These are phyloP conservation scores for Choanephora cucurbitarum DNA, from an alignment of 371 early-diverging fungal genomes.

Conservation along the genomic window DNA sequence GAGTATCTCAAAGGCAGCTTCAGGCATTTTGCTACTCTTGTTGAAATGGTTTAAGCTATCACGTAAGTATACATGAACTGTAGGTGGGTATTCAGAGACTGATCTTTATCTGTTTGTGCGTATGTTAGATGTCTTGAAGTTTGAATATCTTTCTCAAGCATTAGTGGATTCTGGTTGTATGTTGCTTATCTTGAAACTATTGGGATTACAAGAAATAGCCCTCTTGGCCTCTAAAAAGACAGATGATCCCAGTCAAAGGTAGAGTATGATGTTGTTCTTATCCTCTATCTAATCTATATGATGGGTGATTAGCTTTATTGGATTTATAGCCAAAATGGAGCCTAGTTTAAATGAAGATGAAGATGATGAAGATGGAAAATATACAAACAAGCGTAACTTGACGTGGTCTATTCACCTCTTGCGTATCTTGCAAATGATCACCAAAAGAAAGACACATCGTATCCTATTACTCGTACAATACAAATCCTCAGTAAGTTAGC, in stretches of 20 bases:
- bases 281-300: no score
- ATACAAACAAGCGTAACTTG: slow-evolving; percentile 62
- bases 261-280: no score
- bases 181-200: slow-evolving; percentile 77
- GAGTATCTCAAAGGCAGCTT: slow-evolving; percentile 75
- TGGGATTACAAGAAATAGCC: slow-evolving; percentile 74
- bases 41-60: slow-evolving; percentile 73
- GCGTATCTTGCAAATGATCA: slow-evolving; percentile 79
- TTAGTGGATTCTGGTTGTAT: slow-evolving; percentile 84
- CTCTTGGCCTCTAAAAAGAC: slow-evolving; percentile 54
- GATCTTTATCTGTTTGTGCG: neutral
- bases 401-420: slow-evolving; percentile 76
- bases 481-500: slow-evolving; percentile 76
- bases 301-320: slow-evolving; percentile 29
- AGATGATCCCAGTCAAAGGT: slow-evolving; percentile 59
- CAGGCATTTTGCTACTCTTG: slow-evolving; percentile 66
- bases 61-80: no score
- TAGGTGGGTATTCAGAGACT: no score
- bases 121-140: slow-evolving; percentile 69
- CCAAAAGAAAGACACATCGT: slow-evolving; percentile 77
- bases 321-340: slow-evolving; percentile 8
- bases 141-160: slow-evolving; percentile 77
- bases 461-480: slow-evolving; percentile 80
- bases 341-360: slow-evolving; percentile 4
- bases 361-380: no score